Percentiles rank a stretch among this genome's conserved stretches.
Conservation (phyloP, 2,329 filamentous ascomycete genomes). For the Penicillium palitans region DNA sequence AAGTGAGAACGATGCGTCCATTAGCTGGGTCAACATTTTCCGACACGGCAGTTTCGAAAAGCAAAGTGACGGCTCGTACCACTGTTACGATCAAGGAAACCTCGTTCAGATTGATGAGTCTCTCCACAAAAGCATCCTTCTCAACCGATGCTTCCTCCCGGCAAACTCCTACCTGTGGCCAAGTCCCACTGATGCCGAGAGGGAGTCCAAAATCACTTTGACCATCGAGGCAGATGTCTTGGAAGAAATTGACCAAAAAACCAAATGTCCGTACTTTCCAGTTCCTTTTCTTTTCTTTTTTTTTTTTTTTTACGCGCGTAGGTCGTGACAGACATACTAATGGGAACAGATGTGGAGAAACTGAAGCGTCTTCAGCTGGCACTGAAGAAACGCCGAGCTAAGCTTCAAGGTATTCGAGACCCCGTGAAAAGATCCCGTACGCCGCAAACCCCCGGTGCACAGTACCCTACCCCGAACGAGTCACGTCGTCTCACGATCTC, state of each 20-base stretch:
- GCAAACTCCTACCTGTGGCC: background rate
- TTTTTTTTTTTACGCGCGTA: background rate
- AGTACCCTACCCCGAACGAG: background rate
- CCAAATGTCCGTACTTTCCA: constrained; percentile 1
- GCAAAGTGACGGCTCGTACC: background rate
- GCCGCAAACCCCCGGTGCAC: background rate
- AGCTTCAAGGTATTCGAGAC: background rate
- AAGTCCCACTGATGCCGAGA: background rate
- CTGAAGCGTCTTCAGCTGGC: constrained; percentile 8
- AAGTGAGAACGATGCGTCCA: background rate
- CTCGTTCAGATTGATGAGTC: constrained; percentile 4
- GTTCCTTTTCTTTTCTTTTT: too few relatives aligned
- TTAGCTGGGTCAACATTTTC: constrained; percentile 11
- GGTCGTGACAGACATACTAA: background rate
- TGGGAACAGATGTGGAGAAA: constrained; percentile 2
- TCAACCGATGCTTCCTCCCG: constrained; percentile 2
- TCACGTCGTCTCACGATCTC: background rate
- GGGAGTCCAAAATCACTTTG: background rate
- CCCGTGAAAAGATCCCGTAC: background rate
- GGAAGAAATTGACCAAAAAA: background rate
- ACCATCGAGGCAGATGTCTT: constrained; percentile 4
- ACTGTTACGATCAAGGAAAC: constrained; percentile 1
- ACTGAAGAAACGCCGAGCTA: constrained; percentile 4
- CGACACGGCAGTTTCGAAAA: constrained; percentile 5
- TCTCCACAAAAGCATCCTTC: background rate